Base-by-base conservation (phyloP, 345 rosid species). In the Streptanthus diversifolius region DNA sequence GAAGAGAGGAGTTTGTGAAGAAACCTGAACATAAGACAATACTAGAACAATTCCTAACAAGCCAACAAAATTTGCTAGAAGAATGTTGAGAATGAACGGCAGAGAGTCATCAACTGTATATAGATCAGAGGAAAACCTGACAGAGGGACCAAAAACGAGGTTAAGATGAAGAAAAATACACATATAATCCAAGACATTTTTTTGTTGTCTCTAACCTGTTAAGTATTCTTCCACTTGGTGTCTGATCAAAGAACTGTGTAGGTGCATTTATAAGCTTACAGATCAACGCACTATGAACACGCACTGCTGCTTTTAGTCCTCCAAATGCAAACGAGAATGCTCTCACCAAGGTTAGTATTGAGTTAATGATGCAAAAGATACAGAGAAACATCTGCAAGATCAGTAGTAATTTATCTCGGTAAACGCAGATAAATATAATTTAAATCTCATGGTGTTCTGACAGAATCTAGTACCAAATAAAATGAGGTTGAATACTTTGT, bases 251-350 rank as follows among this genome's bases (percentile, higher is more conserved):
- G 83, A 93, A 93, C 72, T 52, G 80, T 71, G 83, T 80, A 24
- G 98, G 97, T 61, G 97, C 90, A 81, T 86, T 83, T 17, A 93
- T 71, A 73, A 93, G 84, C 85, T 81, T 89, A 69, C 79, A 74
- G 48, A 90, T 85, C 55, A 93, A 85, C 27, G 74, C 82, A 70
- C 73, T 69, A 61, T 93, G 98, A 80, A 90, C 91, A 56, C 69
- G 68, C 54, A 84, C 81, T 48, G 98, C 98, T 66, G 92, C 97
- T 71, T 69, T 82, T 72, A 93, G 72, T 68, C 98, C 96, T 66
- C 98, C 98, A 63, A 76, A 90, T 66, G 98, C 97, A 86, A 93
- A 93, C 2, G 96, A 89, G 85, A 93, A 93, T 58, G 98, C 97
- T 77, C 97, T 87, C 80, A 84, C 86, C 81, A 93, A 70, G 7